Percentiles rank a stretch among this genome's conserved stretches.
phyloP scores from a whole-genome alignment of 495 filamentous ascomycete species.

The Xylaria curta region DNA sequence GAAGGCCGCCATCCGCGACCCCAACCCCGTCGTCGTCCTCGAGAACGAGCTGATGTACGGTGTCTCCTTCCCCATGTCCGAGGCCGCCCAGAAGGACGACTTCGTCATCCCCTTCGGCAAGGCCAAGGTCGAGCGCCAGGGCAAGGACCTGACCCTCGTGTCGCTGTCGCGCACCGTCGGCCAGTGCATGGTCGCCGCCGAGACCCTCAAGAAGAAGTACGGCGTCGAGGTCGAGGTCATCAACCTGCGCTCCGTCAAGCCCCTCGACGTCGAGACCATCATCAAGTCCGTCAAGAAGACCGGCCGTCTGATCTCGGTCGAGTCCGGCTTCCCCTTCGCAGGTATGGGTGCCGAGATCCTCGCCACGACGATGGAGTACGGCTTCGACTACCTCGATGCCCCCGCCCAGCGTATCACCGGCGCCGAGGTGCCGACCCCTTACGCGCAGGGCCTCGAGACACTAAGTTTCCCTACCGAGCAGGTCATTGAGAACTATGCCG shows the following conservation, averaged over 20 bases:
- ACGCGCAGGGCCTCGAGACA: conserved; percentile 85
- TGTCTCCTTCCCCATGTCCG: conserved; percentile 92
- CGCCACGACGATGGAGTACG: conserved; percentile 94
- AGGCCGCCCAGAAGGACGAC: conserved; percentile 91
- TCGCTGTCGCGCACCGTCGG: conserved; percentile 94
- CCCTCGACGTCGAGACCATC: conserved; percentile 92
- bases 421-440: conserved; percentile 95
- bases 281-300: conserved; percentile 99
- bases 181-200: conserved; percentile 86
- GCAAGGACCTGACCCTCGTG: conserved; percentile 95
- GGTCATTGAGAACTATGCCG: conserved; percentile 80
- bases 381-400: conserved; percentile 94
- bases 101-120: conserved; percentile 97
- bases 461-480: conserved; percentile 90
- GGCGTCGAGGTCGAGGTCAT: conserved; percentile 95
- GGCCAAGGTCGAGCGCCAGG: conserved; percentile 95
- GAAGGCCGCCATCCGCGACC: conserved; percentile 97
- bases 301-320: conserved; percentile 85
- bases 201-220: conserved; percentile 91
- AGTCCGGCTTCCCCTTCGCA: conserved; percentile 94
- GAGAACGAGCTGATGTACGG: conserved; percentile 99
- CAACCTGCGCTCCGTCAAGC: conserved; percentile 97
- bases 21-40: conserved; percentile 92
- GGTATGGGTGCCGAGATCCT: conserved; percentile 92
- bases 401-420: conserved; percentile 93